Evolutionary conservation across 1,284 basidiomycete species (phyloP), one percentile per base, ranked within the genome.

Genomic region (Ganoderma lingzhi): DNA sequence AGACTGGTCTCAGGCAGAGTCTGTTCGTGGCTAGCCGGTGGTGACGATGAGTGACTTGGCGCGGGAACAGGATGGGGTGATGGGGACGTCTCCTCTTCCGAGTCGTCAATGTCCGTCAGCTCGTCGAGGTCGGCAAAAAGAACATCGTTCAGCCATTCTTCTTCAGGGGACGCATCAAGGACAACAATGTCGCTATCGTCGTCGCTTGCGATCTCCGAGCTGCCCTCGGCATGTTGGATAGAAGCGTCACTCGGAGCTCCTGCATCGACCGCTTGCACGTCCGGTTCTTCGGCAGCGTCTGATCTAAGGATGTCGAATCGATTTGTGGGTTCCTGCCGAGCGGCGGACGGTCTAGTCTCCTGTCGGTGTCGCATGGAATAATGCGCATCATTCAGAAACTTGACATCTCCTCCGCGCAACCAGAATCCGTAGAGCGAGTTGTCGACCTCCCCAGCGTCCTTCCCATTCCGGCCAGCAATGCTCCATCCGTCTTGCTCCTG

Each of bases 401-500:
- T 66, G 39, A 75, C 39, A 55, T 76, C 74, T 30, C 61, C 63
- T 15, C 71, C 74, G 15, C 63, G 55, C 5, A 72, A 60, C 75
- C 75, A 76, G 55, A 70, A 74, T 23, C 45, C 69, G 55, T 75
- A 74, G 19, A 74, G 45, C 14, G 70, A 68, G 23, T 64, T 66
- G 60, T 70, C 68, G 14, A 48, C 59, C 14, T 62, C 55, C 15
- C 62, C 60, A 3, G 30, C 23, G 69, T 68, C 70, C 62, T 67
- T 45, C 8, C 65, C 75, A 2, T 64, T 55, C 60, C 56, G 62
- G 17, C 71, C 74, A 32, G 78, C 72, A n/a, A 75, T 65, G 44
- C 65, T 71, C 75, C 74, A 75, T 48, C 70, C 76, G 8, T 72
- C 74, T 30, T 72, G 71, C 17, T 78, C 28, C 70, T 15, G 62